Base-by-base conservation (phyloP, 192 early-diverging fungal genomes). In the Linnemannia zychae region DNA sequence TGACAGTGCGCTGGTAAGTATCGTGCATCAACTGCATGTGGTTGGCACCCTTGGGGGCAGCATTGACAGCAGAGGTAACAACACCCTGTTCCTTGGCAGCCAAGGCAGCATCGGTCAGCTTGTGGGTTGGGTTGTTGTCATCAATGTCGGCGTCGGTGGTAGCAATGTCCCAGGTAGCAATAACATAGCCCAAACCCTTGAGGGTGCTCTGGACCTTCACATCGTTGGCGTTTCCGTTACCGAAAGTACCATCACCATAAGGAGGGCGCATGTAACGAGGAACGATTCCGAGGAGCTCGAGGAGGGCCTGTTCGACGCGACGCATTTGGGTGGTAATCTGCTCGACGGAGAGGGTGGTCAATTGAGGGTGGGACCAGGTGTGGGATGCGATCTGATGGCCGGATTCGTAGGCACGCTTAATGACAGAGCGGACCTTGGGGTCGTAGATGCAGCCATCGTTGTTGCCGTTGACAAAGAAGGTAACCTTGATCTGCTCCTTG, bases 311-410 rank as follows among this genome's bases (percentile, higher is more conserved):
- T 37, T 91, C 90, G 13, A 91, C 80, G 31, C 82, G 87, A n/a
- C 84, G 88, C 71, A 93, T 73, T 74, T 91, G 88, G 38, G 73
- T 72, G 11, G 78, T 79, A 50, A 90, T 85, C n/a, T 86, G 84
- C 4, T 86, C 88, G 13, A 77, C 81, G 15, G 80, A 70, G 24
- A 89, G 50, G 20, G 60, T 86, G 67, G 87, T 84, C 15, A 92
- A 67, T 36, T 88, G 76, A 17, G 90, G 87, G 78, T 92, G 92
- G 0, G 87, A 89, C 92, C 92, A 93, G 11, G 91, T 90, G 67
- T 93, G 92, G 33, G 87, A 82, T 0, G 92, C 92, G 48, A 94
- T 93, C 72, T 93, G 90, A 67, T 94, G 93, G n/a, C 94, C 94
- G 15, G 72, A 81, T 7, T 89, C 65, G 82, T 79, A 88, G 49